A percentile compares a stretch with the other conserved stretches of the same genome.
These are phyloP conservation scores for Polysphondylium violaceum DNA, from an alignment of 78 protist species.

Conservation along the genomic window DNA sequence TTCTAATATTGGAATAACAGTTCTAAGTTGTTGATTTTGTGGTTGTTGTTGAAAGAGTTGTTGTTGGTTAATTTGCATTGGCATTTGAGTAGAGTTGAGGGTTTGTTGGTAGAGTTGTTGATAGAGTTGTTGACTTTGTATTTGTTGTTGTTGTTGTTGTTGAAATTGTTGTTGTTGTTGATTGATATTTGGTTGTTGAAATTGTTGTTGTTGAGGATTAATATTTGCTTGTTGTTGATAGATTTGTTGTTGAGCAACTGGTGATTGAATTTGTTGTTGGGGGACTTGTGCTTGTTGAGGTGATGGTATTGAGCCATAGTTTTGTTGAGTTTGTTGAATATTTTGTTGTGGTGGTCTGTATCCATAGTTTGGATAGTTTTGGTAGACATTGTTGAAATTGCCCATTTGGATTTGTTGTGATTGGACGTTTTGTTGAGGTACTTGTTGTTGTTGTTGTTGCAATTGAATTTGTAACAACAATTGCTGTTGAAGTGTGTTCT, in stretches of 20 bases:
- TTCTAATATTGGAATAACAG: not conserved
- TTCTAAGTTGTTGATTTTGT: not conserved
- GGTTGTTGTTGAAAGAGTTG: not conserved
- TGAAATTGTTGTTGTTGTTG: constrained; percentile 22
- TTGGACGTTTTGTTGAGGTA: too few relatives aligned
- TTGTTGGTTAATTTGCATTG: not conserved
- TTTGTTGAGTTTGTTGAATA: constrained; percentile 26
- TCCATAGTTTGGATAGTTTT: too few relatives aligned
- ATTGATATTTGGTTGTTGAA: not conserved
- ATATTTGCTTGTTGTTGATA: not conserved
- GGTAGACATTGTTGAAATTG: too few relatives aligned
- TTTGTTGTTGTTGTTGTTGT: not conserved
- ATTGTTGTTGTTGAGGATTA: too few relatives aligned
- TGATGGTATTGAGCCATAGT: too few relatives aligned
- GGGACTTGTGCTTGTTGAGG: not conserved
- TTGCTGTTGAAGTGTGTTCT: too few relatives aligned
- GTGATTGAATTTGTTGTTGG: not conserved
- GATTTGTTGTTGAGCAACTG: not conserved
- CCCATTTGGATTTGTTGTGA: too few relatives aligned
- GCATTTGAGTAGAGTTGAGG: not conserved
- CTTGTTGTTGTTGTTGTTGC: too few relatives aligned
- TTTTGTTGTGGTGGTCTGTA: not conserved
- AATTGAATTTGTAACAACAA: too few relatives aligned
- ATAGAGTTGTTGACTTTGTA: not conserved
- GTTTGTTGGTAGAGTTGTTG: constrained; percentile 10